These are phyloP conservation scores for Lipomyces yamanashiensis DNA, from an alignment of 805 yeast genomes.

Conservation along the genomic window DNA sequence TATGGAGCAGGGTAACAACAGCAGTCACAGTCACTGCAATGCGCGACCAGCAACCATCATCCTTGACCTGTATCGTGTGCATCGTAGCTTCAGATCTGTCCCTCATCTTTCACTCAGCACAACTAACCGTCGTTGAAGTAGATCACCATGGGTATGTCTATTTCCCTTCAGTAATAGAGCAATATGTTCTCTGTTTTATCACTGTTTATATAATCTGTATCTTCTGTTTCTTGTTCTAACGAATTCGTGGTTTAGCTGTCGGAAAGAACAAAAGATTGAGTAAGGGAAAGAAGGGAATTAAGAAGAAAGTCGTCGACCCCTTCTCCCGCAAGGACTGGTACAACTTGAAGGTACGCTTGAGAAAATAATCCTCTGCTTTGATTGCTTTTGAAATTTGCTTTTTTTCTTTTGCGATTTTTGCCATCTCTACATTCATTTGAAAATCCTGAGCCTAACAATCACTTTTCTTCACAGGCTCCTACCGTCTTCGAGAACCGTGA, in stretches of 20 bases:
- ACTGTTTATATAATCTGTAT: neutral
- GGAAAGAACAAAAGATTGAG: slow-evolving; percentile 84
- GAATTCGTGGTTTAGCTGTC: slow-evolving; percentile 58
- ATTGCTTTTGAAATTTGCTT: neutral
- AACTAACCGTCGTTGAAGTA: slow-evolving; percentile 23
- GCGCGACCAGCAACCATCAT: neutral
- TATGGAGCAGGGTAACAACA: too few relatives aligned
- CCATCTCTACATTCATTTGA: neutral
- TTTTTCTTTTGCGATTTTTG: neutral
- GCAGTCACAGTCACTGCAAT: slow-evolving; percentile 7
- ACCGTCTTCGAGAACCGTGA: slow-evolving; percentile 98
- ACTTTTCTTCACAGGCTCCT: slow-evolving; percentile 61
- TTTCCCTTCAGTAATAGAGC: neutral
- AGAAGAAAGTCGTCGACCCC: slow-evolving; percentile 99
- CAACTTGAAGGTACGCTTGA: slow-evolving; percentile 26
- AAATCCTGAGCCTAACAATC: slow-evolving; percentile 44
- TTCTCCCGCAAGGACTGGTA: slow-evolving; percentile 98
- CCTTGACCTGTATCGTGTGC: slow-evolving; percentile 7
- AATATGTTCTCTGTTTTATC: neutral
- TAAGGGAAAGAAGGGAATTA: slow-evolving; percentile 94
- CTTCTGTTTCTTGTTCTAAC: neutral
- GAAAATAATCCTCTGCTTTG: neutral
- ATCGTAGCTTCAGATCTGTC: slow-evolving; percentile 11
- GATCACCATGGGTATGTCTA: slow-evolving; percentile 34
- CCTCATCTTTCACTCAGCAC: slow-evolving; percentile 9